phyloP scores from a whole-genome alignment of 1,284 basidiomycete genomes.

The Fomitopsis betulina region DNA sequence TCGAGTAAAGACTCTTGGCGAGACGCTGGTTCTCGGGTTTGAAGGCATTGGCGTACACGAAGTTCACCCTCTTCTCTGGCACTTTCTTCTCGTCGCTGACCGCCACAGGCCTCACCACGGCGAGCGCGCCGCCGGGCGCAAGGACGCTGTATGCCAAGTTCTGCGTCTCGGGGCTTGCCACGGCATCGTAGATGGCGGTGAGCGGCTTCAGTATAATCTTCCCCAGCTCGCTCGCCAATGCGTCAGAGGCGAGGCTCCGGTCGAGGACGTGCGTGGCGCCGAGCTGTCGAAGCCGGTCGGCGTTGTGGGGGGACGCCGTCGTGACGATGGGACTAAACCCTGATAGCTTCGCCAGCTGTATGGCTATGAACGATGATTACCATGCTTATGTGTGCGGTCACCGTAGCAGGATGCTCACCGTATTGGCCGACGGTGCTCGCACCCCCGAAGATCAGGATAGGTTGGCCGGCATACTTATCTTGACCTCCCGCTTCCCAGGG shows the following conservation, averaged over 20 bases:
- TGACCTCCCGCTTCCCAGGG: conserved; percentile 22
- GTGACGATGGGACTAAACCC: conserved; percentile 31
- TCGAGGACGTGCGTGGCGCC: conserved; percentile 33
- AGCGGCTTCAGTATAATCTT: conserved; percentile 17
- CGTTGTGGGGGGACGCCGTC: conserved; percentile 30
- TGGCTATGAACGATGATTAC: conserved; percentile 10
- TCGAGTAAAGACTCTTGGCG: conserved; percentile 20
- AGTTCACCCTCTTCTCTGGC: conserved; percentile 10
- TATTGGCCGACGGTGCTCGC: conserved; percentile 29
- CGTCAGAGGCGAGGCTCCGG: conserved; percentile 14
- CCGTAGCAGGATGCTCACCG: conserved; percentile 9
- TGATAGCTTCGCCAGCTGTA: conserved; percentile 30
- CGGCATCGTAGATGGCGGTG: conserved; percentile 22
- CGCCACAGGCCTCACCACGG: conserved; percentile 8
- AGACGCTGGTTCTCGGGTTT: conserved; percentile 19
- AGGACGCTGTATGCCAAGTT: conserved; percentile 16
- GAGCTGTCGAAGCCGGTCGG: conserved; percentile 26
- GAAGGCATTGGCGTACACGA: conserved; percentile 25
- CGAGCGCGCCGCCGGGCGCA: conserved; percentile 15
- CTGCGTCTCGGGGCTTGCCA: conserved; percentile 18
- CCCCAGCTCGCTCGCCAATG: conserved; percentile 13
- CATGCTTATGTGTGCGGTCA: too few species aligned
- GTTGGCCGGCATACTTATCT: conserved; percentile 25
- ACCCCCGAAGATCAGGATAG: conserved; percentile 32
- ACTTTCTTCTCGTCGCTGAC: conserved; percentile 8